These are phyloP conservation scores for Mycena polygramma DNA, from an alignment of 768 basidiomycete genomes.

Conservation along the genomic window DNA sequence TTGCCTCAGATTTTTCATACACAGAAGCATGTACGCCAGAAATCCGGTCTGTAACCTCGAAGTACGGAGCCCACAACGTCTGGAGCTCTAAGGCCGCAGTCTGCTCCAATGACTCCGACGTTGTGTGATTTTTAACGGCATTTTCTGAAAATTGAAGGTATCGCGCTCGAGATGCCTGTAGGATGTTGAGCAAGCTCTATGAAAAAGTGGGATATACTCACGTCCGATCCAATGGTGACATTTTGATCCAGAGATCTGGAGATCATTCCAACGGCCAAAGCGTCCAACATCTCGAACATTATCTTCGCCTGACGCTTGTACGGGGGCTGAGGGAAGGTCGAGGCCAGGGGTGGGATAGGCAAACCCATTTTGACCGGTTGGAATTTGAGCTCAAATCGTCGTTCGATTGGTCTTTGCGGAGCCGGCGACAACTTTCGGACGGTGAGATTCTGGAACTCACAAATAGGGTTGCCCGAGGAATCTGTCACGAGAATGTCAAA, in stretches of 20 bases:
- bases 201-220: not conserved
- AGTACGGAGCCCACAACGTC: conserved; percentile 13
- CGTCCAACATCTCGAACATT: not conserved
- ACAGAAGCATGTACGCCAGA: not conserved
- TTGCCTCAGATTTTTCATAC: conserved; percentile 8
- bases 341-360: too few relatives aligned
- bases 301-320: not conserved
- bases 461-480: too few relatives aligned
- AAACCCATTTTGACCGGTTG: too few relatives aligned
- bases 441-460: too few relatives aligned
- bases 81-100: not conserved
- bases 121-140: not conserved
- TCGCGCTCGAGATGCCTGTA: not conserved
- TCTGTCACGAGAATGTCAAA: too few relatives aligned
- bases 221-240: not conserved
- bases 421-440: too few relatives aligned
- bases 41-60: conserved; percentile 18
- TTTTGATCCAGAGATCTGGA: not conserved
- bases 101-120: not conserved
- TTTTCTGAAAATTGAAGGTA: conserved; percentile 1
- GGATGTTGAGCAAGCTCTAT: too few relatives aligned
- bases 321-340: too few relatives aligned
- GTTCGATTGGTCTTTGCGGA: too few relatives aligned
- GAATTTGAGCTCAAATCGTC: too few relatives aligned
- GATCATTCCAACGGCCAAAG: conserved; percentile 5